Evolutionary conservation across 805 yeast genomes (phyloP).

Genomic region (Ogataea pilisensis): DNA sequence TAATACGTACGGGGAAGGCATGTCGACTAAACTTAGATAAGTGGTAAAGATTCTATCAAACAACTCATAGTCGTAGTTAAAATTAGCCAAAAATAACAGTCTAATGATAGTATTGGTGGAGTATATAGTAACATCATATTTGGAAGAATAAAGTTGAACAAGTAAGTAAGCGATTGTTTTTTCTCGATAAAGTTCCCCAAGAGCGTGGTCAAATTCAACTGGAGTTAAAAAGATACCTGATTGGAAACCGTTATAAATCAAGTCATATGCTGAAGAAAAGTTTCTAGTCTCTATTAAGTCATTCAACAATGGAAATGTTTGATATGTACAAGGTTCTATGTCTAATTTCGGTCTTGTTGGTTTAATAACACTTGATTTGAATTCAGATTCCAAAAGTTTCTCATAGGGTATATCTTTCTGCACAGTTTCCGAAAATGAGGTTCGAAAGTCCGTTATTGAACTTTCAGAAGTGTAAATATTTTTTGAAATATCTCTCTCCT

Average conservation of each 20-base stretch:
- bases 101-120: constrained; percentile 12
- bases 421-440: constrained; percentile 2
- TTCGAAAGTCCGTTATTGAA: neutral
- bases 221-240: constrained; percentile 15
- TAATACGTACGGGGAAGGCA: constrained; percentile 15
- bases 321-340: neutral
- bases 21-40: constrained; percentile 11
- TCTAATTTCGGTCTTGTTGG: neutral
- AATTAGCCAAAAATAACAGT: constrained; percentile 17
- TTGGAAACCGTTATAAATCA: constrained; percentile 5
- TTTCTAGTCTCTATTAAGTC: neutral
- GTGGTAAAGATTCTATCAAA: constrained; percentile 21
- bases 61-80: constrained; percentile 19
- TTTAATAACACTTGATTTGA: neutral
- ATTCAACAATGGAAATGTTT: constrained; percentile 6
- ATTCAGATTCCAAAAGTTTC: constrained; percentile 3
- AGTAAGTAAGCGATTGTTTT: constrained; percentile 19
- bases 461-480: neutral
- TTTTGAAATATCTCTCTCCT: neutral
- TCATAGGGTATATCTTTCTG: constrained; percentile 7
- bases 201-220: constrained; percentile 22
- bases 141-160: constrained; percentile 12
- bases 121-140: constrained; percentile 15
- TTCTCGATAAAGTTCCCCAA: constrained; percentile 12
- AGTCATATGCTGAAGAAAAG: neutral